These are phyloP conservation scores for Neospermospora avenae DNA, from an alignment of 2,329 filamentous ascomycete genomes.

Conservation along the genomic window DNA sequence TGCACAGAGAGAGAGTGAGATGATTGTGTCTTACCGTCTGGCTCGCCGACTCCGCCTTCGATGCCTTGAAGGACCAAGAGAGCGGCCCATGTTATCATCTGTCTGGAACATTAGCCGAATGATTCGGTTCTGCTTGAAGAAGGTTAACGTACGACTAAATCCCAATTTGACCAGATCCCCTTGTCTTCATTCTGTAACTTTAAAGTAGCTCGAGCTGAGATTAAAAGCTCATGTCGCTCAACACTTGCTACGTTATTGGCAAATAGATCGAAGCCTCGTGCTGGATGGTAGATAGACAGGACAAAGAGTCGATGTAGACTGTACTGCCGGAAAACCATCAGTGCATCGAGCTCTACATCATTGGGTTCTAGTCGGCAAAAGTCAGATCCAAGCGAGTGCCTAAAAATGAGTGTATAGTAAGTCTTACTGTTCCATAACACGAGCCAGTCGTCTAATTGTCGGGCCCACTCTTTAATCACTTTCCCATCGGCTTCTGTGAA, in stretches of 20 bases:
- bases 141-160: slow-evolving; percentile 34
- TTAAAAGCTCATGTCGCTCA: slow-evolving; percentile 41
- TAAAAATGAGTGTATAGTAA: no score
- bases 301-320: slow-evolving; percentile 42
- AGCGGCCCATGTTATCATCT: slow-evolving; percentile 44
- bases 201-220: slow-evolving; percentile 41
- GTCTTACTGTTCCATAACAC: slow-evolving; percentile 38
- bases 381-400: neutral
- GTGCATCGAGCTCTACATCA: slow-evolving; percentile 36
- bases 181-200: slow-evolving; percentile 41
- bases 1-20: neutral
- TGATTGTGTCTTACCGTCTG: slow-evolving; percentile 33
- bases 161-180: slow-evolving; percentile 44
- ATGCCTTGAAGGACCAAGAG: slow-evolving; percentile 43
- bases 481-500: slow-evolving; percentile 41
- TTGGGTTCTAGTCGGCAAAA: slow-evolving; percentile 10
- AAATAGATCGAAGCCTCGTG: slow-evolving; percentile 40
- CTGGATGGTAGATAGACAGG: slow-evolving; percentile 43
- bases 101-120: neutral
- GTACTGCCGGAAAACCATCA: slow-evolving; percentile 41
- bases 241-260: slow-evolving; percentile 38
- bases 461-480: slow-evolving; percentile 43
- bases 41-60: slow-evolving; percentile 40
- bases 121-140: neutral
- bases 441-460: slow-evolving; percentile 42